Evolutionary conservation across 345 rosid species (phyloP).

Genomic region (Crucihimalaya himalaica): DNA sequence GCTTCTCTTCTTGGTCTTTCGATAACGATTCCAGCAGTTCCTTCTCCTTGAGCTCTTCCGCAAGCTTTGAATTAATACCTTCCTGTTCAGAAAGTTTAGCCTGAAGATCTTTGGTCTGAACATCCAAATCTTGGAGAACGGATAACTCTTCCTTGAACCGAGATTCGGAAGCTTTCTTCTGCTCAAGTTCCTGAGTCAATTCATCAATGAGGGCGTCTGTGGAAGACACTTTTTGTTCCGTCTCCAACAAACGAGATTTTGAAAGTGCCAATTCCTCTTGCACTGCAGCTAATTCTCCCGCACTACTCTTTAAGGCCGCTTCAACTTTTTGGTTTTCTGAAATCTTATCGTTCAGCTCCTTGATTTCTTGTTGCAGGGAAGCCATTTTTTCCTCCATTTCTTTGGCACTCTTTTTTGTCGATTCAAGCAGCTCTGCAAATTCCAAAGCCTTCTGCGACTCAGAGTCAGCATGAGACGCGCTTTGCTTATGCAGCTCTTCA

Average conservation of each 20-base stretch:
- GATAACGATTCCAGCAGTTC: slow-evolving; percentile 52
- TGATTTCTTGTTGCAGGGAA: slow-evolving; percentile 67
- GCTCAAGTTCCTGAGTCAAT: slow-evolving; percentile 62
- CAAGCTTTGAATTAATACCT: slow-evolving; percentile 39
- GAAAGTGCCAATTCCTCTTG: slow-evolving; percentile 69
- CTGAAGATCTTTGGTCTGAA: slow-evolving; percentile 56
- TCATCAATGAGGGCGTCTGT: slow-evolving; percentile 63
- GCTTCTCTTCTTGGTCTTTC: slow-evolving; percentile 68
- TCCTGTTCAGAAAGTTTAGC: slow-evolving; percentile 58
- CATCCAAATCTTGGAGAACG: slow-evolving; percentile 52
- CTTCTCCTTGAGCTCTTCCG: slow-evolving; percentile 59
- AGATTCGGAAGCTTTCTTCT: slow-evolving; percentile 67
- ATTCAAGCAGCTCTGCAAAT: slow-evolving; percentile 71
- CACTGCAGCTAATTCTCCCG: slow-evolving; percentile 57
- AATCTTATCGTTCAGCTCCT: slow-evolving; percentile 60
- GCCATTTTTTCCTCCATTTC: slow-evolving; percentile 67
- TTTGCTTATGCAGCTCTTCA: slow-evolving; percentile 81
- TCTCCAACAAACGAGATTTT: slow-evolving; percentile 56
- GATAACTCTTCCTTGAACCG: slow-evolving; percentile 59
- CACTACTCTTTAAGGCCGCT: slow-evolving; percentile 65
- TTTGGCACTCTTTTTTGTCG: slow-evolving; percentile 55
- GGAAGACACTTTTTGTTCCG: slow-evolving; percentile 62
- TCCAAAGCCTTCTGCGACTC: slow-evolving; percentile 74
- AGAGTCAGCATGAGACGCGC: slow-evolving; percentile 76
- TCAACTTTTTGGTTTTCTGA: slow-evolving; percentile 71